Conservation (phyloP, 1,284 basidiomycete species). For the Gymnopus androsaceus region DNA sequence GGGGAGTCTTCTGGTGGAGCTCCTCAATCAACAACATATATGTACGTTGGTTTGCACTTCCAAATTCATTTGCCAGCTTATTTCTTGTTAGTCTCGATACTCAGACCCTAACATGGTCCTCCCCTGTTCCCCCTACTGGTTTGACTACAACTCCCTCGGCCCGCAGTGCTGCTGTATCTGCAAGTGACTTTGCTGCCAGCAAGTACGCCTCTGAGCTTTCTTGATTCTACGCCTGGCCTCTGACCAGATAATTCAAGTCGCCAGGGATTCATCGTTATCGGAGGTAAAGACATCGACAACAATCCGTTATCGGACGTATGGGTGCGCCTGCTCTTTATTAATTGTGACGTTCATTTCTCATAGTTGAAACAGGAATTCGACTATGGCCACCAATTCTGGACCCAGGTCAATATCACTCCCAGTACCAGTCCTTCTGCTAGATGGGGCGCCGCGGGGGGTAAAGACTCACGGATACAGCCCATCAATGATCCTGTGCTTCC, state of each 20-base stretch:
- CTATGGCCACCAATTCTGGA: slow-evolving; percentile 75
- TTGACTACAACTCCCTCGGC: slow-evolving; percentile 53
- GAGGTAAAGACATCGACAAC: slow-evolving; percentile 57
- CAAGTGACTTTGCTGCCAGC: slow-evolving; percentile 73
- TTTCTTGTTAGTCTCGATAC: slow-evolving; percentile 53
- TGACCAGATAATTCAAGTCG: slow-evolving; percentile 47
- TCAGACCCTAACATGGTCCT: slow-evolving; percentile 59
- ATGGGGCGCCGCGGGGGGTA: slow-evolving; percentile 72
- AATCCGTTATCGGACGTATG: slow-evolving; percentile 65
- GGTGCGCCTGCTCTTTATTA: slow-evolving; percentile 44
- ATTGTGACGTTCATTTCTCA: neutral
- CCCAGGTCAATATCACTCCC: slow-evolving; percentile 50
- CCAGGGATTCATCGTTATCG: slow-evolving; percentile 68
- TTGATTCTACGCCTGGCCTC: slow-evolving; percentile 12
- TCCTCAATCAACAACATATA: slow-evolving; percentile 63
- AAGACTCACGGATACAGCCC: slow-evolving; percentile 51
- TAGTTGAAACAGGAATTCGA: slow-evolving; percentile 61
- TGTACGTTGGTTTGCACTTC: slow-evolving; percentile 43
- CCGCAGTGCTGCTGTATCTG: slow-evolving; percentile 63
- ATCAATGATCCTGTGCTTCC: slow-evolving; percentile 45
- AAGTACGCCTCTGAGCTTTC: slow-evolving; percentile 51
- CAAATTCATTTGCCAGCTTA: slow-evolving; percentile 16
- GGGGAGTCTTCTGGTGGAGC: slow-evolving; percentile 69
- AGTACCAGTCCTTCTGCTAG: slow-evolving; percentile 55
- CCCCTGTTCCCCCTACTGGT: slow-evolving; percentile 50